A percentile compares a stretch with the other conserved stretches of the same genome.
Evolutionary conservation across 2,329 filamentous ascomycete genomes (phyloP).

Genomic region (Cercospora brassicicola): DNA sequence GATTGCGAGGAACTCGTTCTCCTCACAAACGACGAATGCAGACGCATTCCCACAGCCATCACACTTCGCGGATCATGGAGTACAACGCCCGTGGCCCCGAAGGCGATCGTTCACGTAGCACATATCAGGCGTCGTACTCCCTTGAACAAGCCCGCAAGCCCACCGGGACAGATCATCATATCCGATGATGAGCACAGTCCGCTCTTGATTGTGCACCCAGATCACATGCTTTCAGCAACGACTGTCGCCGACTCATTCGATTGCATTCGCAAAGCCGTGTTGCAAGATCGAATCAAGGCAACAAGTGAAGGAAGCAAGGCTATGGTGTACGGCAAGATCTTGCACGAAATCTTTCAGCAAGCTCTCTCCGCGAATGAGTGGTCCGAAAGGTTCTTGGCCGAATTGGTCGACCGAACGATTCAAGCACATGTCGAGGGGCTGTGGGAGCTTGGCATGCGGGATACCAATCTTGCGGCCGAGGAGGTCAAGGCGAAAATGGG

Average conservation of each 20-base stretch:
- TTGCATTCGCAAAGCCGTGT: slow-evolving; percentile 83
- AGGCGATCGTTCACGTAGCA: slow-evolving; percentile 78
- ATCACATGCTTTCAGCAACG: slow-evolving; percentile 91
- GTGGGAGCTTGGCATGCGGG: slow-evolving; percentile 75
- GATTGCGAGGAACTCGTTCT: slow-evolving; percentile 66
- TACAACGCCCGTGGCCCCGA: slow-evolving; percentile 71
- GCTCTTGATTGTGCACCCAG: slow-evolving; percentile 87
- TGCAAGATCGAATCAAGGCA: slow-evolving; percentile 93
- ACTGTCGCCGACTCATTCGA: slow-evolving; percentile 95
- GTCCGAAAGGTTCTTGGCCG: slow-evolving; percentile 66
- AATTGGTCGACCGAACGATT: slow-evolving; percentile 68
- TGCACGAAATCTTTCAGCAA: slow-evolving; percentile 94
- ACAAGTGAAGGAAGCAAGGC: slow-evolving; percentile 76
- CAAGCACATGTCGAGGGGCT: slow-evolving; percentile 81
- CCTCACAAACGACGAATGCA: slow-evolving; percentile 75
- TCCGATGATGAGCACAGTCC: slow-evolving; percentile 64
- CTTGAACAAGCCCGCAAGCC: background rate
- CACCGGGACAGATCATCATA: slow-evolving; percentile 71
- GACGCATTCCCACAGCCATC: slow-evolving; percentile 65
- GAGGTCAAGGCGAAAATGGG: slow-evolving; percentile 81
- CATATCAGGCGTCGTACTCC: slow-evolving; percentile 42
- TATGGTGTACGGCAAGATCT: slow-evolving; percentile 86
- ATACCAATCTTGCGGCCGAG: slow-evolving; percentile 69
- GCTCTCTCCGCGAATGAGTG: slow-evolving; percentile 81
- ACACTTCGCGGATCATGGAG: slow-evolving; percentile 83